Base-by-base conservation (phyloP, 306 rosid species). In the Alnus rubra region DNA sequence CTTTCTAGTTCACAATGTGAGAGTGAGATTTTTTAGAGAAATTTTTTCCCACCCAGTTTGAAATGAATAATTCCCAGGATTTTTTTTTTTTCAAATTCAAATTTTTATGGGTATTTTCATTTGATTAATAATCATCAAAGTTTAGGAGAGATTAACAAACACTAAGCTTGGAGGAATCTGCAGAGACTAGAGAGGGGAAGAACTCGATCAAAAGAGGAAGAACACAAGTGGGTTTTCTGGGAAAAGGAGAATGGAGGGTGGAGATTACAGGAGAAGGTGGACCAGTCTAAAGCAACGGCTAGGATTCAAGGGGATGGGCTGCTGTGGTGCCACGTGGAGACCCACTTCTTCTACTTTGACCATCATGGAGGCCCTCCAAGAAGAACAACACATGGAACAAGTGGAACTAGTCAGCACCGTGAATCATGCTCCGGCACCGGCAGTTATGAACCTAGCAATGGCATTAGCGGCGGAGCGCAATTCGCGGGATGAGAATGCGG, bases 361-460 rank as follows among this genome's bases (percentile, higher is more conserved):
- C 51, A 76, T 84, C 79, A 78, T 93, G 15, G 84, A 88, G 10
- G 42, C 83, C 9, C 12, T 75, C 13, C 77, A 53, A 9, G 65
- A 84, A 35, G 87, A 78, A 11, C 78, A 44, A 42, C 84, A 71
- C 48, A 55, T 42, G 1, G 87, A 62, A 15, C 80, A 84, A 5
- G 86, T 77, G 9, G 78, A n/a, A 4, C 82, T 58, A 50, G 80
- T 64, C 6, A 12, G 58, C 42, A 76, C 30, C 64, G 59, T 75
- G 77, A 87, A 74, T 67, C 89, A 78, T 75, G 71, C 72, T 39
- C 81, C 79, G 39, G 74, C 35, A 71, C 23, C 62, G 2, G 44
- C 97, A 14, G 89, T 96, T 0, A 93, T 95, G 98, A 95, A 95
- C 75, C 87, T 95, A 0, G 99, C 99, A 4, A 92, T 94, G 59